Conservation (phyloP, 2,329 filamentous ascomycete genomes). For the Chaetomium sp. region DNA sequence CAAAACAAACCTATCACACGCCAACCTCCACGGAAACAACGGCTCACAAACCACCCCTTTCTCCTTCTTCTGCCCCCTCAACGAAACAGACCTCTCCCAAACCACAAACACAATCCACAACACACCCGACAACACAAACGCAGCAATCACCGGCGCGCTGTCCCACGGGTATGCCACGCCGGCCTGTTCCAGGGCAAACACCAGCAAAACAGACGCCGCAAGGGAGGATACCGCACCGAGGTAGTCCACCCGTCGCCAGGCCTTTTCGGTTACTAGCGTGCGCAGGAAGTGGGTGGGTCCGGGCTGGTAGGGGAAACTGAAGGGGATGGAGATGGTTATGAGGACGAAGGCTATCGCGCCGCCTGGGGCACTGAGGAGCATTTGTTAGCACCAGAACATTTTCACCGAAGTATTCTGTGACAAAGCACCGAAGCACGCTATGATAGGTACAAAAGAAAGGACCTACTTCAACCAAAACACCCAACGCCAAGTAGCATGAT, state of each 20-base stretch:
- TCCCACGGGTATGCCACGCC: conserved; percentile 38
- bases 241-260: conserved; percentile 24
- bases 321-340: conserved; percentile 23
- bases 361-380: conserved; percentile 29
- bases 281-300: conserved; percentile 21
- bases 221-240: conserved; percentile 32
- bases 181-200: conserved; percentile 40
- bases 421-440: not conserved
- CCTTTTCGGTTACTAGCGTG: conserved; percentile 17
- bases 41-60: conserved; percentile 23
- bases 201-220: conserved; percentile 37
- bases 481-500: conserved; percentile 38
- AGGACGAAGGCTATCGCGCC: conserved; percentile 25
- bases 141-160: conserved; percentile 33
- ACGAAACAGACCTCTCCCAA: conserved; percentile 24
- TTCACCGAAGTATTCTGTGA: not conserved
- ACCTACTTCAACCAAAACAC: conserved; percentile 42
- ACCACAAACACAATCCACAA: conserved; percentile 25
- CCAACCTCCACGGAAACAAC: conserved; percentile 31
- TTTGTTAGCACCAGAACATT: no score
- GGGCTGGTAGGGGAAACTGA: conserved; percentile 24
- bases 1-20: conserved; percentile 28
- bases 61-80: no score
- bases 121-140: conserved; percentile 21
- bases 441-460: not conserved